phyloP scores from a whole-genome alignment of 345 rosid species.

The Psidium guajava region DNA sequence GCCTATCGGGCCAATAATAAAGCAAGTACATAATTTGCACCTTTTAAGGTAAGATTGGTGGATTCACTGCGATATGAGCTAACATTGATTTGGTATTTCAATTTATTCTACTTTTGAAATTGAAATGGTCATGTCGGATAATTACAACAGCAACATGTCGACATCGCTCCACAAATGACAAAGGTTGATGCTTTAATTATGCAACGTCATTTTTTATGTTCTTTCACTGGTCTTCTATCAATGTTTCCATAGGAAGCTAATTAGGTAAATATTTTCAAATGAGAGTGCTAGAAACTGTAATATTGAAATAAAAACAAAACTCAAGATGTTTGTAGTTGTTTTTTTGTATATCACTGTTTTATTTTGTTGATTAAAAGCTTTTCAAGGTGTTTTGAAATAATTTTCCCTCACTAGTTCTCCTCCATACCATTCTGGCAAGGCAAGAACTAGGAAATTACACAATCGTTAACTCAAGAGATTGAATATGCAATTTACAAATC shows the following conservation, averaged over 20 bases:
- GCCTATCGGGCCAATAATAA: not conserved
- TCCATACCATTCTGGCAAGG: not conserved
- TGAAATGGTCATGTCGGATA: not conserved
- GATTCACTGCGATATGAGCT: not conserved
- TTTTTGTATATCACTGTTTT: not conserved
- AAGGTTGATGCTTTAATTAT: not conserved
- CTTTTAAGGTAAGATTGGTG: not conserved
- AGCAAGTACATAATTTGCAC: not conserved
- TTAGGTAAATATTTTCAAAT: not conserved
- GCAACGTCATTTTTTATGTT: not conserved
- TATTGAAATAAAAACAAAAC: not conserved
- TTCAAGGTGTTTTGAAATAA: not conserved
- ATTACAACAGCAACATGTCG: not conserved
- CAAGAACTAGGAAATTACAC: not conserved
- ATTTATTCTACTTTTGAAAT: not conserved
- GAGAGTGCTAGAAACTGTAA: not conserved
- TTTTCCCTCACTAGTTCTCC: not conserved
- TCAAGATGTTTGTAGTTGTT: not conserved
- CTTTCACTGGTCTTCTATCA: not conserved
- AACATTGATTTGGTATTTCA: not conserved
- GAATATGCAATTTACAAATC: not conserved
- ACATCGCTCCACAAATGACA: not conserved
- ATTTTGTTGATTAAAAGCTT: not conserved
- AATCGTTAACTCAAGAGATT: not conserved
- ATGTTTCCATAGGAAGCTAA: not conserved